phyloP scores from a whole-genome alignment of 2,329 filamentous ascomycete species.

The Ceratocystis lukuohia region DNA sequence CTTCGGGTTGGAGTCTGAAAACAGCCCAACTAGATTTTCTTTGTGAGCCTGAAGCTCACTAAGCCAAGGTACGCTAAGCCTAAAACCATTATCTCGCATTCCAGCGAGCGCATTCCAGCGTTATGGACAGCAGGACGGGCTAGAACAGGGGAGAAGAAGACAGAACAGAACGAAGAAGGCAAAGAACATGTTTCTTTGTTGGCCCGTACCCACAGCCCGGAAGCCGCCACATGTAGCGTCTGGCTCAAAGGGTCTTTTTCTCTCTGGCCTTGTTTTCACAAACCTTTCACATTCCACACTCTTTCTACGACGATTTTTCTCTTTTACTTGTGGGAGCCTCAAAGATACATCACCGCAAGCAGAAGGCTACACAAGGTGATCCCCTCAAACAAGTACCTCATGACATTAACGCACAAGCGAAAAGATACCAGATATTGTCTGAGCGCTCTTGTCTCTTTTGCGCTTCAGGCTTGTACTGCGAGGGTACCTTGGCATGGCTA shows the following conservation, averaged over 20 bases:
- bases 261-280: not conserved
- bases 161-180: no score
- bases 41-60: no score
- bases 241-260: not conserved
- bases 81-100: not conserved
- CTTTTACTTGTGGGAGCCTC: not conserved
- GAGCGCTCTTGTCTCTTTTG: constrained; percentile 1
- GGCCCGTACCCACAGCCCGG: no score
- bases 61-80: not conserved
- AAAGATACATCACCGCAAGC: not conserved
- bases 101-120: constrained; percentile 1
- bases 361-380: not conserved
- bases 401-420: not conserved
- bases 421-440: constrained; percentile 4
- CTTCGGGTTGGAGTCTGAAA: not conserved
- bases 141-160: no score
- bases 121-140: not conserved
- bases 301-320: not conserved
- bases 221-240: no score
- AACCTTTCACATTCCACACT: no score
- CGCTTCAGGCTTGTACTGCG: not conserved
- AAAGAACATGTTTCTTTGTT: no score
- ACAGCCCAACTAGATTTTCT: not conserved
- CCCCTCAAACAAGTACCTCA: not conserved
- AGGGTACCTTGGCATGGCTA: not conserved